phyloP scores from a whole-genome alignment of 768 basidiomycete species.

The Boletellus sp. region DNA sequence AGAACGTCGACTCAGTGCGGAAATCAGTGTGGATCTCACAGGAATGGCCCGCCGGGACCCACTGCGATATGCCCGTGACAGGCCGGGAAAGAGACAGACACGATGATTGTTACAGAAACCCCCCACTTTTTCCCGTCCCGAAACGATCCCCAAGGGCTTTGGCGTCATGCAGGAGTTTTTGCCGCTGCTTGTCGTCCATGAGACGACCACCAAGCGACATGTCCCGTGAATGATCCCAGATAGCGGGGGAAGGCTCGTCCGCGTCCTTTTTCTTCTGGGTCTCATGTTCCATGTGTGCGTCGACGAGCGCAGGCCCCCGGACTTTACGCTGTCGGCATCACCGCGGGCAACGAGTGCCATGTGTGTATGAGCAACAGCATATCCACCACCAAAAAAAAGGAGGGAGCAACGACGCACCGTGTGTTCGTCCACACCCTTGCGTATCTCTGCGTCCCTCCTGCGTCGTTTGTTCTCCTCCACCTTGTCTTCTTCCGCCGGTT shows the following conservation, averaged over 20 bases:
- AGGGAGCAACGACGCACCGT: conserved; percentile 46
- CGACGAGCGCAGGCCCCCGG: conserved; percentile 53
- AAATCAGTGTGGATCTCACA: too few species aligned
- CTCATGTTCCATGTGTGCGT: conserved; percentile 43
- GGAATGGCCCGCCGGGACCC: too few species aligned
- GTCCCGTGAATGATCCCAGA: conserved; percentile 92
- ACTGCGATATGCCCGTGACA: conserved; percentile 11
- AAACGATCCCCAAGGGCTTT: conserved; percentile 81
- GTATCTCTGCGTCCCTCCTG: conserved; percentile 64
- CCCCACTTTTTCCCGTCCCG: conserved; percentile 65
- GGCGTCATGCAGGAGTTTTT: conserved; percentile 76
- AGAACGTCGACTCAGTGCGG: too few species aligned
- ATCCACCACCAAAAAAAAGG: too few species aligned
- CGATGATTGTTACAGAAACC: conserved; percentile 43
- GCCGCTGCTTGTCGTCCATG: conserved; percentile 84
- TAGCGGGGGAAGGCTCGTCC: conserved; percentile 54
- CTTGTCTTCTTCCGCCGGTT: conserved; percentile 34
- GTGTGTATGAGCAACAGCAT: too few species aligned
- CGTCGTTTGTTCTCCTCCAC: conserved; percentile 49
- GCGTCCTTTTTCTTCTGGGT: conserved; percentile 38
- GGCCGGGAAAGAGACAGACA: background rate
- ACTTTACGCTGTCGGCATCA: conserved; percentile 36
- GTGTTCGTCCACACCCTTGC: conserved; percentile 72
- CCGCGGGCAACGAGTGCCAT: too few species aligned
- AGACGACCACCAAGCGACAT: conserved; percentile 85